Evolutionary conservation across 2,329 filamentous ascomycete genomes (phyloP).

Genomic region (Lasiodiplodia citricola): DNA sequence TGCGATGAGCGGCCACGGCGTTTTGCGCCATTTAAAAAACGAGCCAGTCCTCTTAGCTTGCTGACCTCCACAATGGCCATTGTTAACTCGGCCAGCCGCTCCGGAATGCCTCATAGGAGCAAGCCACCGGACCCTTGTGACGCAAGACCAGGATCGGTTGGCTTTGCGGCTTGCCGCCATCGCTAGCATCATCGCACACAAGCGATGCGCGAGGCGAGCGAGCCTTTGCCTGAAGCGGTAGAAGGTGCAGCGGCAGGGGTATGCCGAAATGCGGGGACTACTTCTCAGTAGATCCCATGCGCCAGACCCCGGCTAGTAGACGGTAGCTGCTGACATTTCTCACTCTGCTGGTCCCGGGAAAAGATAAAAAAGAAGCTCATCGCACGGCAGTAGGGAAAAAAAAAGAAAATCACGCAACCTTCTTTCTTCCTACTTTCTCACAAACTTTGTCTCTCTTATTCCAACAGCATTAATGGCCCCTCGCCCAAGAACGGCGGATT

Average conservation of each 20-base stretch:
- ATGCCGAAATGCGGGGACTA: slow-evolving; percentile 10
- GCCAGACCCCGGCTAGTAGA: background rate
- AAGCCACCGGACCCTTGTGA: background rate
- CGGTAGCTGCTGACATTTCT: background rate
- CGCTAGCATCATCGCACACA: background rate
- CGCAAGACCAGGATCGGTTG: background rate
- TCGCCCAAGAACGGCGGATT: slow-evolving; percentile 2
- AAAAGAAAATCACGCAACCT: background rate
- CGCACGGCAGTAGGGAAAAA: background rate
- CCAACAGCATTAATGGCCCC: slow-evolving; percentile 5
- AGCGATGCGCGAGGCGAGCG: background rate
- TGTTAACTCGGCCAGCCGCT: too few relatives aligned
- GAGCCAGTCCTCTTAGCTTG: background rate
- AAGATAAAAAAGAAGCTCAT: background rate
- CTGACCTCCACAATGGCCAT: background rate
- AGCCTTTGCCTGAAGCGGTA: background rate
- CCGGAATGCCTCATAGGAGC: background rate
- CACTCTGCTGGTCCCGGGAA: background rate
- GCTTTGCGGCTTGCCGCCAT: background rate
- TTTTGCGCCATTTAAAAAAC: background rate
- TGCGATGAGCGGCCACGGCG: background rate
- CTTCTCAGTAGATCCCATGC: background rate
- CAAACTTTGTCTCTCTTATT: background rate
- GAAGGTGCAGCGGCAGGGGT: slow-evolving; percentile 2
- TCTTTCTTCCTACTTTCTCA: too few relatives aligned